phyloP scores from a whole-genome alignment of 1,284 basidiomycete species.

The Cystobasidium slooffiae region DNA sequence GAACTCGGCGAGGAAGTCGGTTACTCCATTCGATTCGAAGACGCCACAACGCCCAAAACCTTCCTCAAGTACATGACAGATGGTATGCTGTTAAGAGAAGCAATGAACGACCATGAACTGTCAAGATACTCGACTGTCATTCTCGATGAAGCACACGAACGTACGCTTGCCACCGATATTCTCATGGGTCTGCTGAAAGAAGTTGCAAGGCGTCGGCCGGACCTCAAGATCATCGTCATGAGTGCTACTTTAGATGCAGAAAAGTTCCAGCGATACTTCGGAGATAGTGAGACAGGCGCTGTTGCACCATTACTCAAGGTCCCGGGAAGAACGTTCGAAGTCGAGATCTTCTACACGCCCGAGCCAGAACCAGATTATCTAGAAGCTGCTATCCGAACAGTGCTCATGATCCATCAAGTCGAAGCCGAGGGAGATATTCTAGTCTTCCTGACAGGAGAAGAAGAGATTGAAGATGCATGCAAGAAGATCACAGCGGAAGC shows the following conservation, averaged over 20 bases:
- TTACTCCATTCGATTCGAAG: slow-evolving; percentile 98
- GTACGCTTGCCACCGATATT: slow-evolving; percentile 96
- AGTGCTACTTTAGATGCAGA: slow-evolving; percentile 94
- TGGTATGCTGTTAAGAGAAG: slow-evolving; percentile 92
- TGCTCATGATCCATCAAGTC: slow-evolving; percentile 95
- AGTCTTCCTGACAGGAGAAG: slow-evolving; percentile 95
- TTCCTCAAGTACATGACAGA: slow-evolving; percentile 99
- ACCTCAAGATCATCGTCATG: slow-evolving; percentile 98
- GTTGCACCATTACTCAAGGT: slow-evolving; percentile 89
- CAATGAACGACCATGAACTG: slow-evolving; percentile 92
- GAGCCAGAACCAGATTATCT: slow-evolving; percentile 72
- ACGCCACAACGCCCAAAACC: slow-evolving; percentile 89
- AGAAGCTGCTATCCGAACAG: slow-evolving; percentile 94
- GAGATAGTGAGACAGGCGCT: slow-evolving; percentile 57
- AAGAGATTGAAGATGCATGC: slow-evolving; percentile 97
- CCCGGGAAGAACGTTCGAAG: slow-evolving; percentile 92
- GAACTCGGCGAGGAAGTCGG: slow-evolving; percentile 91
- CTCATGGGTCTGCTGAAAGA: slow-evolving; percentile 86
- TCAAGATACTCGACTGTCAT: slow-evolving; percentile 94
- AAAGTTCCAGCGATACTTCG: slow-evolving; percentile 97
- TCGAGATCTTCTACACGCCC: slow-evolving; percentile 65
- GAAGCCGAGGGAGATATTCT: slow-evolving; percentile 93
- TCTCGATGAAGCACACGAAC: slow-evolving; percentile 97
- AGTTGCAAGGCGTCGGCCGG: slow-evolving; percentile 77
- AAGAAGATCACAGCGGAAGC: slow-evolving; percentile 88